These are phyloP conservation scores for Leptomonas pyrrhocoris DNA, from an alignment of 208 protist genomes.

Conservation along the genomic window DNA sequence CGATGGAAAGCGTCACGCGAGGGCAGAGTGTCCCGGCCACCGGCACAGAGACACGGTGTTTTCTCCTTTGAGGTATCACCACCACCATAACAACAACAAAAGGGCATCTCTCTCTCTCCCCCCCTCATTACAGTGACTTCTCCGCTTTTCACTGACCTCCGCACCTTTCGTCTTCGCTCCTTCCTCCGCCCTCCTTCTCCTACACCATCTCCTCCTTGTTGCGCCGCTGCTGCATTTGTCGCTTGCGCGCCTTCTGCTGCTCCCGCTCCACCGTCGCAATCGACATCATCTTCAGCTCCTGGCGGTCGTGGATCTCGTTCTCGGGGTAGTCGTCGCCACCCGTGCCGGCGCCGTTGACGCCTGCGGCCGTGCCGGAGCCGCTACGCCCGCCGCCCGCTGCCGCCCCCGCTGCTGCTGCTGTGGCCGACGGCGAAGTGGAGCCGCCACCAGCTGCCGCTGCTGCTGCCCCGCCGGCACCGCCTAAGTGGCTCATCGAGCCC, in stretches of 20 bases:
- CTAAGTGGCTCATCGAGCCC: constrained; percentile 6
- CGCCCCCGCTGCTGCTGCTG: background rate
- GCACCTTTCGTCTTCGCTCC: background rate
- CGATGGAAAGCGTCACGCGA: background rate
- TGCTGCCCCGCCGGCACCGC: background rate
- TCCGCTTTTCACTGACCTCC: too few relatives aligned
- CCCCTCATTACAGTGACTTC: too few relatives aligned
- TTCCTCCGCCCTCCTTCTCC: background rate
- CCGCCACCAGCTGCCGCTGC: too few relatives aligned
- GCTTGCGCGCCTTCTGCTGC: constrained; percentile 83
- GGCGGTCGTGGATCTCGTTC: constrained; percentile 85
- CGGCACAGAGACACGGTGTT: too few relatives aligned
- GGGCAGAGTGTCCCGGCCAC: too few relatives aligned
- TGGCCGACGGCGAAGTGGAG: background rate
- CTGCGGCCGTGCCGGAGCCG: background rate
- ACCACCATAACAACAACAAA: constrained; percentile 3
- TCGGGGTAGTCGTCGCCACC: constrained; percentile 77
- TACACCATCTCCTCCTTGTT: constrained; percentile 48
- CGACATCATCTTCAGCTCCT: constrained; percentile 91
- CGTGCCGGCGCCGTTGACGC: background rate
- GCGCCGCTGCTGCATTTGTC: constrained; percentile 54
- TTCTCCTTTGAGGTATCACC: too few relatives aligned
- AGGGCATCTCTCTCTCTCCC: too few relatives aligned
- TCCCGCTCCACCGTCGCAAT: constrained; percentile 86
- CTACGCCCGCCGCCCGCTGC: background rate